These are phyloP conservation scores for Fusarium luffae DNA, from an alignment of 2,329 filamentous ascomycete genomes.

Conservation along the genomic window DNA sequence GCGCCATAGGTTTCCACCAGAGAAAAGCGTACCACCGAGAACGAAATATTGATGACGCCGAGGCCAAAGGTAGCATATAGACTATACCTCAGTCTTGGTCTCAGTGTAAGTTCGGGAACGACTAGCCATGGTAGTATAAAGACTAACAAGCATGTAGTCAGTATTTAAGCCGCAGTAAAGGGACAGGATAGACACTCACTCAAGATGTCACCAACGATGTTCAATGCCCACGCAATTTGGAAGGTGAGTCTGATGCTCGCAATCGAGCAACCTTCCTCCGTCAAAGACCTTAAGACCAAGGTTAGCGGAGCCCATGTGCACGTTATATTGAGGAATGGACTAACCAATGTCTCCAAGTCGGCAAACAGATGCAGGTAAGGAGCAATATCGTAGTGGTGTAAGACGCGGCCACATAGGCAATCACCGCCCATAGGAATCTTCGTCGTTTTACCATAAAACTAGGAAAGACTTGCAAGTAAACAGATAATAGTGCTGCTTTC, in stretches of 20 bases:
- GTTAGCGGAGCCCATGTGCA: not conserved
- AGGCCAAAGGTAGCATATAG: constrained; percentile 26
- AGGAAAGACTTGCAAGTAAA: constrained; percentile 24
- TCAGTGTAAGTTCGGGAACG: constrained; percentile 9
- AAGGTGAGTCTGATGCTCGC: not conserved
- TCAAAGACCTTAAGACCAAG: not conserved
- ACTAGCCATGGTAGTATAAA: constrained; percentile 31
- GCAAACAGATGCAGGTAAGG: constrained; percentile 6
- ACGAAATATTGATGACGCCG: constrained; percentile 17
- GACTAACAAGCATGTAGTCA: not conserved
- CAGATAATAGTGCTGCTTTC: constrained; percentile 13
- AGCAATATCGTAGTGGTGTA: not conserved
- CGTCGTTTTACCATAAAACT: constrained; percentile 25
- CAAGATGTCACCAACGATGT: constrained; percentile 17
- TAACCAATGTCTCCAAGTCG: constrained; percentile 11
- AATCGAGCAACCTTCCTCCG: not conserved
- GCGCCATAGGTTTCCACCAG: not conserved
- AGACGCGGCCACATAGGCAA: not conserved
- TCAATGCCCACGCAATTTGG: constrained; percentile 15
- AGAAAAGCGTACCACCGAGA: constrained; percentile 12
- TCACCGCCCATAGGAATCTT: constrained; percentile 17
- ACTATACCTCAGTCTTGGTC: not conserved
- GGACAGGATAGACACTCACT: not conserved
- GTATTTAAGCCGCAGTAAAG: accelerated
- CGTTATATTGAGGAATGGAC: not conserved